A percentile compares a stretch with the other conserved stretches of the same genome.
Conservation (phyloP, 148 eudicot genomes). For the Tetragonia tetragonoides region DNA sequence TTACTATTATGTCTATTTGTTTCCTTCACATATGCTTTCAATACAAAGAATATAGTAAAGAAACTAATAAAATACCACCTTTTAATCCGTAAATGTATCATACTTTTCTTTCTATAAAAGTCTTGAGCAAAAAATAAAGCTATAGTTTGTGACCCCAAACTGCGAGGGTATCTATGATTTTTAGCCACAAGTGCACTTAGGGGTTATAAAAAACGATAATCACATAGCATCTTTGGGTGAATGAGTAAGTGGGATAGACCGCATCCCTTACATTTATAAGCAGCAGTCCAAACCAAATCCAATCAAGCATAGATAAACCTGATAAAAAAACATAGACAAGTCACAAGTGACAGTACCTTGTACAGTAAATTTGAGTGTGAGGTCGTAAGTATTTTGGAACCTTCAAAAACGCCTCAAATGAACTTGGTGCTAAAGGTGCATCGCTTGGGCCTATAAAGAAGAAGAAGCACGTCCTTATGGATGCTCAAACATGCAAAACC, state of each 20-base stretch:
- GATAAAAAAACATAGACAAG: slow-evolving; percentile 3
- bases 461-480: slow-evolving; percentile 1
- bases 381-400: slow-evolving; percentile 93
- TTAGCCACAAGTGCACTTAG: too few species aligned
- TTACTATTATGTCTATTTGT: too few species aligned
- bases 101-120: too few species aligned
- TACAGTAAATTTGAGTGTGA: slow-evolving; percentile 92
- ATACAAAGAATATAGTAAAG: too few species aligned
- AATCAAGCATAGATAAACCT: neutral
- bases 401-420: slow-evolving; percentile 92
- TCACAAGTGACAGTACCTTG: slow-evolving; percentile 55
- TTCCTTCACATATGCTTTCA: too few species aligned
- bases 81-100: too few species aligned
- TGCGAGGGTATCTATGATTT: too few species aligned
- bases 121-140: too few species aligned
- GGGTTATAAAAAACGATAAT: too few species aligned
- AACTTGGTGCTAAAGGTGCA: slow-evolving; percentile 85
- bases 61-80: too few species aligned
- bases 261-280: neutral
- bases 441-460: slow-evolving; percentile 77
- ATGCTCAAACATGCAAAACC: neutral
- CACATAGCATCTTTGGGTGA: neutral
- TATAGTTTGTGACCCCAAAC: too few species aligned
- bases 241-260: neutral
- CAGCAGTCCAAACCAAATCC: neutral